These are phyloP conservation scores for Tylopilus balloui DNA, from an alignment of 768 basidiomycete genomes.

Conservation along the genomic window DNA sequence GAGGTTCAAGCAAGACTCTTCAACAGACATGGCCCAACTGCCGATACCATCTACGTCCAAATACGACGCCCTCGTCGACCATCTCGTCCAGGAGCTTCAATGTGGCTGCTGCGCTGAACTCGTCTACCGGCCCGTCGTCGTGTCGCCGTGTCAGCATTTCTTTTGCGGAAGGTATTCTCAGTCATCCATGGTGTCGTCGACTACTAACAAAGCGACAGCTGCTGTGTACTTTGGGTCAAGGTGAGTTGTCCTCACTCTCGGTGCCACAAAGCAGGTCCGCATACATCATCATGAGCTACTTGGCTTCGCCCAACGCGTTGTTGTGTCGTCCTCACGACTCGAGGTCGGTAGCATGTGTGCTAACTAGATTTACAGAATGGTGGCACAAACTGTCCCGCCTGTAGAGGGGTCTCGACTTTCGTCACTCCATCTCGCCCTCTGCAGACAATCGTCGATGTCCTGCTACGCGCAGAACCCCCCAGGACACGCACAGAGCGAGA, in stretches of 20 bases:
- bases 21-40: conserved; percentile 16
- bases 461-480: conserved; percentile 68
- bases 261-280: conserved; percentile 3
- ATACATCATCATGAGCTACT: not conserved
- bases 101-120: conserved; percentile 84
- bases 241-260: conserved; percentile 45
- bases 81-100: conserved; percentile 69
- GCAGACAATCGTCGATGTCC: conserved; percentile 65
- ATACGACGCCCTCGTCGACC: conserved; percentile 44
- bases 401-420: conserved; percentile 62
- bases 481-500: conserved; percentile 66
- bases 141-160: conserved; percentile 84
- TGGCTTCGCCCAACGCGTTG: not conserved
- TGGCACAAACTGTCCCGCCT: conserved; percentile 80
- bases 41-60: conserved; percentile 20
- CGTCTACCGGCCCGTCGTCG: conserved; percentile 76
- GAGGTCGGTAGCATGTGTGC: not conserved
- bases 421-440: conserved; percentile 71
- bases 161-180: conserved; percentile 77
- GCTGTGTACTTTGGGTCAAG: conserved; percentile 77
- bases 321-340: not conserved
- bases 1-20: conserved; percentile 50
- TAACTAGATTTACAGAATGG: conserved; percentile 55
- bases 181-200: not conserved
- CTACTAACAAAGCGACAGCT: conserved; percentile 56